phyloP scores from a whole-genome alignment of 257 asterid species.

The Solanum sejunctum region DNA sequence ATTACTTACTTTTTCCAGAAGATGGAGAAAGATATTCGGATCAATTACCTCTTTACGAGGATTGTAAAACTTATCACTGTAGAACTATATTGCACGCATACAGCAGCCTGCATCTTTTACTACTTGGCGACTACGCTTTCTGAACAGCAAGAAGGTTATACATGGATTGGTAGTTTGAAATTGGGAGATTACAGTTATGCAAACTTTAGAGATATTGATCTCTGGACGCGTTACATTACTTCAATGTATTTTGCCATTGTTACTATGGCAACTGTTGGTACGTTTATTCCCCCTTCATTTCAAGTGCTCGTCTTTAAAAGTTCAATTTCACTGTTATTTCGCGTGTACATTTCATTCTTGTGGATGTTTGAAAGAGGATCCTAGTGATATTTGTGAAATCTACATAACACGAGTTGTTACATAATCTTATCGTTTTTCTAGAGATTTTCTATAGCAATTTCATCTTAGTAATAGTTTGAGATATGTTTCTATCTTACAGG shows the following conservation, averaged over 20 bases:
- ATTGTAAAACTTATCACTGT: slow-evolving; percentile 68
- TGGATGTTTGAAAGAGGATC: neutral
- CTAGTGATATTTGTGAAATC: neutral
- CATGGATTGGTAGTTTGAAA: slow-evolving; percentile 94
- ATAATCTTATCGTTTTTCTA: neutral
- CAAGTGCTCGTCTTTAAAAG: neutral
- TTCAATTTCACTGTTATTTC: neutral
- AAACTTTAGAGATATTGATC: slow-evolving; percentile 64
- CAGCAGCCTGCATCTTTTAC: slow-evolving; percentile 95
- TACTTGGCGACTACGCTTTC: slow-evolving; percentile 84
- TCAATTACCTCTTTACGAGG: slow-evolving; percentile 75
- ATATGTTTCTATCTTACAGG: slow-evolving; percentile 24
- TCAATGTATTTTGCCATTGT: slow-evolving; percentile 85
- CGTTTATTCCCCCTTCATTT: slow-evolving; percentile 5
- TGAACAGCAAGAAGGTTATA: slow-evolving; percentile 63
- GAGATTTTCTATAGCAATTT: neutral
- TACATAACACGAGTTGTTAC: neutral
- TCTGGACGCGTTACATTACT: slow-evolving; percentile 74
- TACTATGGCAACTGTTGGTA: slow-evolving; percentile 97
- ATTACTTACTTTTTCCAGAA: slow-evolving; percentile 40
- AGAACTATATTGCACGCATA: slow-evolving; percentile 84
- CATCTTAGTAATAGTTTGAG: neutral
- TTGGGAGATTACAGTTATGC: slow-evolving; percentile 70
- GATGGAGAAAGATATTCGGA: slow-evolving; percentile 84
- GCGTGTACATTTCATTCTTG: neutral